Evolutionary conservation across 2,329 filamentous ascomycete genomes (phyloP), one percentile per base, ranked within the genome.

Genomic region (Coniochaeta hoffmannii): DNA sequence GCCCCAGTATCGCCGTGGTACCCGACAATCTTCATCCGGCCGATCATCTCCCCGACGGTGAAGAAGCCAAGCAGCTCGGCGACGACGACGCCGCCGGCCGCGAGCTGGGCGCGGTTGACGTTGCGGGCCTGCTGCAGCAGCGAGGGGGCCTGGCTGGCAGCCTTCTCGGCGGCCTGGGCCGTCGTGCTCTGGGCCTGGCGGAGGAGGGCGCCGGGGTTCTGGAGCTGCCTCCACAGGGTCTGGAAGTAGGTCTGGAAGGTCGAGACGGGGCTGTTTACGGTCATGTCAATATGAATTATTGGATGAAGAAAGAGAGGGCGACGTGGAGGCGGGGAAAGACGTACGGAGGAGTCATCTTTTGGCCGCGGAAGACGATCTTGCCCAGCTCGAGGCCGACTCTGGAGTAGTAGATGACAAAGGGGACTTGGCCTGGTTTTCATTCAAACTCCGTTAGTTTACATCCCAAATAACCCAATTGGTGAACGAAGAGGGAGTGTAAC

Each of bases 1-100:
- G 78, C 76, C 61, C 77, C 75, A 64, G 71, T 69, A 70, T 89
- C 83, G 69, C 89, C 88, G 73, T 82, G 83, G 82, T 99, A 99
- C 62, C 94, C 94, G 65, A 99, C 81, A 65, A 99, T 73, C 88
- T 99, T 97, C 78, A 94, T 85, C 68, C 92, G 84, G 67, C 94
- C 94, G 67, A 99, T 86, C 73, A 99, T 97, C 82, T 97, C 92
- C 62, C 94, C 94, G 55, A 97, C 84, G 59, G 92, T 95, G 82
- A 97, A 99, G 83, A 99, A 99, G 59, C 94, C 94, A 63, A 99
- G 76, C 53, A 90, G 82, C 77, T 99, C 93, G 56, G 92, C 92
- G 50, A 80, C 75, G 59, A 97, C 77, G 58, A 99, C 88, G 64
- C 88, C 89, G 58, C 81, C 87, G 54, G 87, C 75, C 55, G 82